Conservation (phyloP, 306 rosid species). For the Quercus glauca region DNA sequence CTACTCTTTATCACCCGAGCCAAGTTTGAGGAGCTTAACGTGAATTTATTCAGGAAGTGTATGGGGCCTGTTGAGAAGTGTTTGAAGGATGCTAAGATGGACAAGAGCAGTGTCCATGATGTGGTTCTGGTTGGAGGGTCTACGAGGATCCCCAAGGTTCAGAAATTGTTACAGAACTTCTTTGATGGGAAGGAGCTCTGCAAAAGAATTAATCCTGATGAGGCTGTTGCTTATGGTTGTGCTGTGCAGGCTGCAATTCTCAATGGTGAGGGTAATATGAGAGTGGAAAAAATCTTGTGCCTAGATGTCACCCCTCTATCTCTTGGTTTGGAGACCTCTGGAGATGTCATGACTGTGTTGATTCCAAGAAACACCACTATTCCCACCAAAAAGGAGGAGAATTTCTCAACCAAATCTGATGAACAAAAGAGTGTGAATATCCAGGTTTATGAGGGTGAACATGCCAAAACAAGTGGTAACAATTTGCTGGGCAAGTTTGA, state of each 20-base stretch:
- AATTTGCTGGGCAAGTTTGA: slow-evolving; percentile 33
- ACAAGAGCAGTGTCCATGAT: slow-evolving; percentile 31
- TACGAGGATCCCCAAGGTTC: slow-evolving; percentile 43
- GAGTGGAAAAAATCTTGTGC: slow-evolving; percentile 37
- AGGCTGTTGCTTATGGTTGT: slow-evolving; percentile 44
- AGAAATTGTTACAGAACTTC: slow-evolving; percentile 36
- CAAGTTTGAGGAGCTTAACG: slow-evolving; percentile 34
- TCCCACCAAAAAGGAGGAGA: slow-evolving; percentile 37
- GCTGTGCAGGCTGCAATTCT: slow-evolving; percentile 47
- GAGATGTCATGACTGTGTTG: slow-evolving; percentile 35
- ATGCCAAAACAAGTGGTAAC: slow-evolving; percentile 30
- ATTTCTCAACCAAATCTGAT: slow-evolving; percentile 19
- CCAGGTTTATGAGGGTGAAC: slow-evolving; percentile 42
- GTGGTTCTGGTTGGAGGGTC: slow-evolving; percentile 47
- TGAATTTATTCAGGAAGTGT: slow-evolving; percentile 38
- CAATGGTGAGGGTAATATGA: slow-evolving; percentile 38
- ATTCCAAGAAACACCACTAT: slow-evolving; percentile 43
- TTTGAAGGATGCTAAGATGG: slow-evolving; percentile 30
- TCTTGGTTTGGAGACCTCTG: slow-evolving; percentile 38
- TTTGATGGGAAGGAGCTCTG: slow-evolving; percentile 44
- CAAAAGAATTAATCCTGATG: slow-evolving; percentile 45
- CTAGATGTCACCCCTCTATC: slow-evolving; percentile 41
- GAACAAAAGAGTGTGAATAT: slow-evolving; percentile 24
- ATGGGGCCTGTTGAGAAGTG: slow-evolving; percentile 51
- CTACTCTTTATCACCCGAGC: slow-evolving; percentile 30